Evolutionary conservation across 371 early-diverging fungal species (phyloP).

Genomic region (Haplosporangium sp.): DNA sequence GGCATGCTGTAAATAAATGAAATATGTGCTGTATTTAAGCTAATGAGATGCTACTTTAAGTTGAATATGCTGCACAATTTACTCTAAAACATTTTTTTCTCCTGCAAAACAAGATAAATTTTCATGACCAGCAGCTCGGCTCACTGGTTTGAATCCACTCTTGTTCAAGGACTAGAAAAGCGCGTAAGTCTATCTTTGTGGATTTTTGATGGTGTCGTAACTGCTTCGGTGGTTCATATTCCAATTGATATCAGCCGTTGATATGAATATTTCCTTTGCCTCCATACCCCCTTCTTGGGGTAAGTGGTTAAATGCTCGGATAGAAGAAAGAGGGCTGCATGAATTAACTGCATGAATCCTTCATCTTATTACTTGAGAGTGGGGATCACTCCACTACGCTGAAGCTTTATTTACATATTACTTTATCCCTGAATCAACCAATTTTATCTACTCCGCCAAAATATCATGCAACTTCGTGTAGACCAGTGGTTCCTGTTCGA

Average conservation of each 20-base stretch:
- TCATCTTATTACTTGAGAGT: not conserved
- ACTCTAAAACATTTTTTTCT: no score
- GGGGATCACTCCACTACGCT: not conserved
- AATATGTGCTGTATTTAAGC: no score
- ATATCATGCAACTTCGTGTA: not conserved
- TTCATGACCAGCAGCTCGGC: no score
- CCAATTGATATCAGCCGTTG: slow-evolving; percentile 2
- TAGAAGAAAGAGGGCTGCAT: not conserved
- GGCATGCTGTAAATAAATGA: no score
- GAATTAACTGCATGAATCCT: not conserved
- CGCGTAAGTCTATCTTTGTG: not conserved
- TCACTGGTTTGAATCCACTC: not conserved
- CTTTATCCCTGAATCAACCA: slow-evolving; percentile 1
- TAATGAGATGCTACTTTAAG: no score
- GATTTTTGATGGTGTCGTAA: not conserved
- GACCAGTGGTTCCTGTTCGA: not conserved
- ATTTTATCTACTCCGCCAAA: not conserved
- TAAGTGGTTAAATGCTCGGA: not conserved
- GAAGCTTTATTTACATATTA: not conserved
- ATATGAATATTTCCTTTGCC: not conserved
- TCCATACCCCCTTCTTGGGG: not conserved
- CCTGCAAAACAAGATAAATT: no score
- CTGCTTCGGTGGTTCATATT: not conserved
- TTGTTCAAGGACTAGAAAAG: not conserved
- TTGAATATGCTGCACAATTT: no score